These are phyloP conservation scores for Xylariaceae sp. DNA, from an alignment of 2,329 filamentous ascomycete genomes.

Conservation along the genomic window DNA sequence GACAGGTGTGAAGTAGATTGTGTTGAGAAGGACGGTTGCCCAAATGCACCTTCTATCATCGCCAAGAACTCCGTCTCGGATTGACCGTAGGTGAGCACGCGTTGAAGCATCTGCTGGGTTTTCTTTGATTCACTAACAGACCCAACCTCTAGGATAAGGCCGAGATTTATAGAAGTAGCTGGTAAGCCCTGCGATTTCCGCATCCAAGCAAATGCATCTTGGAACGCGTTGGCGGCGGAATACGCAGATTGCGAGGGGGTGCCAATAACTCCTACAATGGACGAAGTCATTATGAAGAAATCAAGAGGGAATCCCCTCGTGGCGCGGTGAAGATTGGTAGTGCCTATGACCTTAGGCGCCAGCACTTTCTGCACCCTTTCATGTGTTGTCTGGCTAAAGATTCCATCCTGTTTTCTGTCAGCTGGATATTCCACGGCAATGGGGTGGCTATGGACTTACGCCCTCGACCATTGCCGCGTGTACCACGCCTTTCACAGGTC, in stretches of 20 bases:
- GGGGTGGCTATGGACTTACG: neutral
- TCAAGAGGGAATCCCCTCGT: constrained; percentile 8
- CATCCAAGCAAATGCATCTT: constrained; percentile 9
- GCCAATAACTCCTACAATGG: constrained; percentile 19
- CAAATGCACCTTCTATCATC: constrained; percentile 10
- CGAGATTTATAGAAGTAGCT: constrained; percentile 4
- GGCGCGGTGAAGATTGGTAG: constrained; percentile 11
- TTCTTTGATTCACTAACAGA: neutral
- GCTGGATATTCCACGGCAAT: neutral
- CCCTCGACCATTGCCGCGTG: constrained; percentile 25
- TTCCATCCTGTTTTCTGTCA: constrained; percentile 8
- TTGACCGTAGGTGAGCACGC: constrained; percentile 3
- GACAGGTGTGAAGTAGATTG: neutral
- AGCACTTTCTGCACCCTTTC: constrained; percentile 6
- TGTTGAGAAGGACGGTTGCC: neutral
- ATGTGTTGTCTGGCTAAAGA: constrained; percentile 5
- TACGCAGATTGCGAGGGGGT: constrained; percentile 7
- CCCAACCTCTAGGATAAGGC: constrained; percentile 4
- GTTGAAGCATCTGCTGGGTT: constrained; percentile 8
- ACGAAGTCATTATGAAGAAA: constrained; percentile 15
- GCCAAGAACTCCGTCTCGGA: constrained; percentile 12
- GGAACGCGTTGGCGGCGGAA: constrained; percentile 10
- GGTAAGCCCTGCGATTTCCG: constrained; percentile 2
- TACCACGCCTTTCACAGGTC: constrained; percentile 22
- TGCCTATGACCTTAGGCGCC: constrained; percentile 10